Base-by-base conservation (phyloP, 176 grass and related monocot species). In the Lolium multiflorum region DNA sequence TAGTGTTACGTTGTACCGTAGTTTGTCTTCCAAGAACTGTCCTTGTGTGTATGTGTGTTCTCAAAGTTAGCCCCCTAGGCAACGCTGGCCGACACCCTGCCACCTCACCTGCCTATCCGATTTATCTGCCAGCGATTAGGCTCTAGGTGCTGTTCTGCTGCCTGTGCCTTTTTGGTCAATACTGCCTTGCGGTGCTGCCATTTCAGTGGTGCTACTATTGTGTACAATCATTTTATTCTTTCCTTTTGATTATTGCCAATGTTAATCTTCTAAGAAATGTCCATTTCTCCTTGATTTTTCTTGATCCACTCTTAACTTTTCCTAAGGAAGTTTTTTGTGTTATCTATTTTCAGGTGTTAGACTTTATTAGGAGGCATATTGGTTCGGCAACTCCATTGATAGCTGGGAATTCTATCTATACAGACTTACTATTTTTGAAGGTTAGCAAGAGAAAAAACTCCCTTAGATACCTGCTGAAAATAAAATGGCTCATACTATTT, bases 351-450 rank as follows among this genome's bases (percentile, higher is more conserved):
- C 89, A 95, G 91, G 94, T 95, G 63, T 71, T 93, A 57, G 87
- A 91, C 56, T 95, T 95, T 72, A 81, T 95, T 68, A 95, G 74
- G 86, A 85, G 86, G 81, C 78, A 95, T 73, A 66, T 93, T 38
- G 87, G 91, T 77, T 82, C 84, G 24, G 66, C 78, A 10, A 91
- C 84, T 44, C 86, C 94, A 49, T 85, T 87, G 73, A 87, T 95
- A 78, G 87, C 91, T 82, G 94, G 94, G 79, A 95, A 91, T 84
- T 95, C 94, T 82, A 50, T 95, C 78, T 93, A 91, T 76, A 79
- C 87, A 63, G 94, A 93, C 76, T 87, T 87, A 54, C 76, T 93
- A 79, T 95, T 93, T 89, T 90, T 95, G 82, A 95, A 95, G 94
- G 94, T 95, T 82, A 60, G 86, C 50, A 72, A 61, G 71, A 83